Evolutionary conservation across 2,329 filamentous ascomycete genomes (phyloP), one percentile per base, ranked within the genome.

Genomic region (Cladophialophora yegresii): DNA sequence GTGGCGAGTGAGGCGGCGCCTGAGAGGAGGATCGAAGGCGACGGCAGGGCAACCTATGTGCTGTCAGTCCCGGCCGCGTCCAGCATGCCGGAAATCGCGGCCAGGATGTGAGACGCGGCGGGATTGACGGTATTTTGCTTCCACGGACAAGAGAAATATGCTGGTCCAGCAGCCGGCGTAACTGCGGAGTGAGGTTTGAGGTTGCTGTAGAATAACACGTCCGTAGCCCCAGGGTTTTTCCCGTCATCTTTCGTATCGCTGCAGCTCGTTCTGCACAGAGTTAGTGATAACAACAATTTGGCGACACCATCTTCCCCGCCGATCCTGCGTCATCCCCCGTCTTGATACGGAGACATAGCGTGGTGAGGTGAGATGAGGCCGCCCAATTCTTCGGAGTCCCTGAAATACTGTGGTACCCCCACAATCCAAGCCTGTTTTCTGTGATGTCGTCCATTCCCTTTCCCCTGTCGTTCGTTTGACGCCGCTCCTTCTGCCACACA

Each of bases 1-100:
- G 47, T 62, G 33, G 62, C 55, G 10, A 36, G 49, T 8, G 45
- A 53, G 47, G 57, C 57, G 32, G 57, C 57, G n/a, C 45, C 32
- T 4, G 45, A 59, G 47, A 22, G 45, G 6, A 59, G 20, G 47
- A 51, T 22, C 22, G 49, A 43, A 9, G 16, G 5, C 26, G 12
- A 58, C 30, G 40, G 28, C 7, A 3, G 13, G 10, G 9, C 55
- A 22, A 28, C n/a, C 26, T 58, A 49, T 49, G 28, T 33, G 4
- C 55, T 23, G 4, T 43, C n/a, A 4, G n/a, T 49, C 26, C 33
- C 20, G 23, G 49, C 55, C 13, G 13, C 33, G 10, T 58, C 55
- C 23, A 58, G 7, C 40, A 58, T 33, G 55, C 57, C 47, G 20
- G 57, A 59, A 30, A 49, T 36, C 6, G n/a, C 30, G 28, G 45